Percentiles rank a stretch among this genome's conserved stretches.
Conservation (phyloP, 768 basidiomycete species). For the Suillus cothurnatus region DNA sequence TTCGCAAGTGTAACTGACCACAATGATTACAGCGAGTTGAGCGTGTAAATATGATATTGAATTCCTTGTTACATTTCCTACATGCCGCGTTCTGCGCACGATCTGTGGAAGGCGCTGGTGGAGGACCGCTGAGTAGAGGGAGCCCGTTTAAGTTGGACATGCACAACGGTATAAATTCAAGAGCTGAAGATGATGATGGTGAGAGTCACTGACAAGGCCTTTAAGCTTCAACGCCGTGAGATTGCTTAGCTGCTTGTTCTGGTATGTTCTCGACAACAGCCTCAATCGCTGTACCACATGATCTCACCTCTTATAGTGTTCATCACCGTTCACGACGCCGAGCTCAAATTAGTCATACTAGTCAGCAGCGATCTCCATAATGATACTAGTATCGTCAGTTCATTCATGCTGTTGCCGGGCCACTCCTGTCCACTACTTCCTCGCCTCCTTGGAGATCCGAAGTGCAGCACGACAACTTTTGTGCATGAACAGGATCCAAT, state of each 20-base stretch:
- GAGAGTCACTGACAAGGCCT: background rate
- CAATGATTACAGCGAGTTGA: constrained; percentile 74
- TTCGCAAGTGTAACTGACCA: constrained; percentile 45
- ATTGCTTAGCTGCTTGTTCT: background rate
- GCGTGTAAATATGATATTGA: constrained; percentile 64
- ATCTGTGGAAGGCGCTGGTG: constrained; percentile 40
- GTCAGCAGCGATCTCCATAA: background rate
- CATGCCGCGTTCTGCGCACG: constrained; percentile 47
- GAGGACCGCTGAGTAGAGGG: constrained; percentile 72
- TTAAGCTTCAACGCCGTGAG: background rate
- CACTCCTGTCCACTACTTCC: background rate
- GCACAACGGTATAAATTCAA: background rate
- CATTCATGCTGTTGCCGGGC: background rate
- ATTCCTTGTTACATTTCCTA: constrained; percentile 75
- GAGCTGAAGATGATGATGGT: background rate
- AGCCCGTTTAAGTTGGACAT: constrained; percentile 41
- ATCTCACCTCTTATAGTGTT: background rate
- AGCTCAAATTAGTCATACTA: background rate
- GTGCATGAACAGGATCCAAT: background rate
- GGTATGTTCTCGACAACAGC: background rate
- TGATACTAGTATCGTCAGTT: background rate
- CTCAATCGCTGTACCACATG: background rate
- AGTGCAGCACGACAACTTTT: background rate
- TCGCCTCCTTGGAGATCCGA: background rate
- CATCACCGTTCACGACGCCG: background rate